Evolutionary conservation across 2,329 filamentous ascomycete species (phyloP), one percentile per base, ranked within the genome.

Genomic region (Trichoderma lentiforme): DNA sequence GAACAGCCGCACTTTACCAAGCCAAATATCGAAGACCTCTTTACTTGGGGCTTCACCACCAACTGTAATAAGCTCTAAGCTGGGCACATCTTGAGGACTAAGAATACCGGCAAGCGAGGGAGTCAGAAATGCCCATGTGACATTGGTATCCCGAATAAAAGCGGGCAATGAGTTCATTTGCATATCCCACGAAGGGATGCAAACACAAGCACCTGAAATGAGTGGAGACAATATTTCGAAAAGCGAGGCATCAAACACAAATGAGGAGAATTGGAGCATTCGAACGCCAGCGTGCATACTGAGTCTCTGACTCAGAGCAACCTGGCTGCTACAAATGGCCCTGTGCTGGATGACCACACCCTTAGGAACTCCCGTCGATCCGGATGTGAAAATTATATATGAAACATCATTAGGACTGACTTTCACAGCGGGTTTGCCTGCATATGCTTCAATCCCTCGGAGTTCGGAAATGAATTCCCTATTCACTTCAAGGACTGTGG

Each of bases 381-480:
- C 86, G 9, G 85, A 86, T 21, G 86, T 87, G 74, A 86, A 87
- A 76, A 87, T 83, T 74, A 86, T 83, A 28, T 76, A 79, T 11
- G 60, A 47, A 11, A 57, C 21, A n/a, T 71, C 61, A 4, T 57
- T 9, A 3, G 68, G 9, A 8, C 9, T 32, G 6, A 71, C 68
- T 2, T 24, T 14, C 21, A 66, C 68, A 39, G 6, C 9, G 1
- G 47, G 24, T 12, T 43, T 39, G 8, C 5, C 11, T 5, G 8
- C 18, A n/a, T 36, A 39, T 15, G 15, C 9, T 6, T 60, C 3
- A 15, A 5, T 4, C 1, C 2, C 3, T n/a, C 11, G 24, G 12
- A 70, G 39, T 28, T 28, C 0, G 11, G 26, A 14, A 18, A 36
- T 11, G 8, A 62, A 9, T 6, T 70, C 4, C 0, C 28, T 6